Evolutionary conservation across 352 stramenopile species (phyloP).

Genomic region (Salisapilia sapeloensis): DNA sequence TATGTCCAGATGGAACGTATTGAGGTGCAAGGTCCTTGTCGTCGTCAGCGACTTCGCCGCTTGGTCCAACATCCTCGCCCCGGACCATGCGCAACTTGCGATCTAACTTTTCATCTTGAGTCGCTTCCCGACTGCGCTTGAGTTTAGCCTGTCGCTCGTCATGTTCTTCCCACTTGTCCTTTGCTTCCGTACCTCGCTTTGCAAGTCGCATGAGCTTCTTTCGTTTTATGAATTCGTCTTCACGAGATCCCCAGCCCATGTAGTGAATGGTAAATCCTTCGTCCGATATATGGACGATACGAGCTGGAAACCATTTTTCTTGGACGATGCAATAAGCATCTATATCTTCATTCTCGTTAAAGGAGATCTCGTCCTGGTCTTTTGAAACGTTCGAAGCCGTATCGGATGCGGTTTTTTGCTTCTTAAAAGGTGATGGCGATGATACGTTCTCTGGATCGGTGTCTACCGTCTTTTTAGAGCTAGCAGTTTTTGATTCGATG

Average conservation of each 20-base stretch:
- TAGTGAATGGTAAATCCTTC: slow-evolving; percentile 27
- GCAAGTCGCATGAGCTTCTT: slow-evolving; percentile 15
- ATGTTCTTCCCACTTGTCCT: slow-evolving; percentile 16
- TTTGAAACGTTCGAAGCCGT: too few species aligned
- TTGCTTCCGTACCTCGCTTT: slow-evolving; percentile 14
- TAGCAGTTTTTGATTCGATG: too few species aligned
- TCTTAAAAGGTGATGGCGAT: too few species aligned
- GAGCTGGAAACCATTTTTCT: slow-evolving; percentile 38
- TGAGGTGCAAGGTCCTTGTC: too few species aligned
- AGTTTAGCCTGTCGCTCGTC: slow-evolving; percentile 27
- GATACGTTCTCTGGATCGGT: too few species aligned
- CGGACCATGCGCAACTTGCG: too few species aligned
- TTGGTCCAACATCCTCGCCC: too few species aligned
- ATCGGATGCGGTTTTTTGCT: too few species aligned
- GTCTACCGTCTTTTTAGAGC: too few species aligned
- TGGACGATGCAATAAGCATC: slow-evolving; percentile 37
- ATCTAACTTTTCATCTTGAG: too few species aligned
- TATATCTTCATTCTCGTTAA: too few species aligned
- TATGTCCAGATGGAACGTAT: slow-evolving; percentile 45
- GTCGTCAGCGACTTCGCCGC: too few species aligned
- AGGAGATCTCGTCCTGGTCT: slow-evolving; percentile 19
- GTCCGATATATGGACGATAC: slow-evolving; percentile 17
- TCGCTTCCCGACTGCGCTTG: slow-evolving; percentile 9
- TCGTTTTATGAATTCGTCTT: slow-evolving; percentile 25
- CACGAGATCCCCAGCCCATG: slow-evolving; percentile 44